Base-by-base conservation (phyloP, 768 basidiomycete species). In the Flagelloscypha sp. region DNA sequence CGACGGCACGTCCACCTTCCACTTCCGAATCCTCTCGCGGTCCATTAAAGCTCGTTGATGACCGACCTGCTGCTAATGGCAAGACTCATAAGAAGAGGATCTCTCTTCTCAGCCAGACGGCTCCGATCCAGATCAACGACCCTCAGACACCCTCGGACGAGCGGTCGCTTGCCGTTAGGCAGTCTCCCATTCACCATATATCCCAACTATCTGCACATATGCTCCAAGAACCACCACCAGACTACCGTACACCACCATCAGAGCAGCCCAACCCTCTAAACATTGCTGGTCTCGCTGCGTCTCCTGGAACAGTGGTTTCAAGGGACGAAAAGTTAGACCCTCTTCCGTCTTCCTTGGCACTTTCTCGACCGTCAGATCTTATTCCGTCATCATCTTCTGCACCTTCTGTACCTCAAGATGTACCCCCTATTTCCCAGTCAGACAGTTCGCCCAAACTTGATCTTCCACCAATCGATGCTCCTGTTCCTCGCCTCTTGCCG, bases 41-140 rank as follows among this genome's bases (percentile, higher is more conserved):
- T 30, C 24, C 12, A 9, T 16, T 9, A 16, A 31, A 24, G 13
- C 25, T 3, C 4, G 35, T n/a, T 11, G 16, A 9, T n/a, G 9
- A 34, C 15, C 10, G n/a, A 5, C 28, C n/a, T n/a, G 32, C 27
- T 22, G 24, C 18, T n/a, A 33, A 28, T 36, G 12, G 24, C 21
- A 42, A 42, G 1, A 59, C 61, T 11, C 48, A 50, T 36, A 61
- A 57, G 35, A 53, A 53, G 18, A 62, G 57, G 17, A 64, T 69
- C 15, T 81, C 78, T 11, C 62, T 81, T 17, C 66, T 81, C 24
- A 75, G 75, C n/a, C 76, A 72, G 43, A 79, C 78, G 6, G 79
- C 79, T 4, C 76, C 77, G 19, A 47, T 49, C 36, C 54, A 61
- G 54, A 7, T 42, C 45, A 11, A 47, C 43, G 4, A 43, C 45